A percentile compares a stretch with the other conserved stretches of the same genome.
Evolutionary conservation across 495 filamentous ascomycete species (phyloP).

Genomic region (Astrocystis sublimbata): DNA sequence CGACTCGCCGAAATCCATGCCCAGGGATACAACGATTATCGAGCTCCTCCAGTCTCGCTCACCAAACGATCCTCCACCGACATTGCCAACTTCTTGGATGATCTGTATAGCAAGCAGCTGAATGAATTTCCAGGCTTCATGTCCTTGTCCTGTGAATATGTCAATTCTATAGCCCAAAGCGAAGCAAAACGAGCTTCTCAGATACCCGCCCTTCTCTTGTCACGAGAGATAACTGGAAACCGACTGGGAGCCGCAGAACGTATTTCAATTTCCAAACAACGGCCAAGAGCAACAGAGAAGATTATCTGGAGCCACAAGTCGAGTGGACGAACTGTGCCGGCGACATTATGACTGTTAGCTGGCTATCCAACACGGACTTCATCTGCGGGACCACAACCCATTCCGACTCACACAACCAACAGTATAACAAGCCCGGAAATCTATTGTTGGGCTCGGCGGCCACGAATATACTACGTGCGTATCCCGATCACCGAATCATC

Average conservation of each 20-base stretch:
- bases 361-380: conserved; percentile 54
- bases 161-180: conserved; percentile 28
- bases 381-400: conserved; percentile 71
- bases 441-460: conserved; percentile 68
- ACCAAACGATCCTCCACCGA: conserved; percentile 29
- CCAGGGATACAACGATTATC: conserved; percentile 15
- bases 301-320: conserved; percentile 42
- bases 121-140: conserved; percentile 13
- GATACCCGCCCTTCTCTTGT: conserved; percentile 38
- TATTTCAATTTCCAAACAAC: conserved; percentile 41
- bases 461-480: conserved; percentile 57
- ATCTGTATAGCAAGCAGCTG: conserved; percentile 27
- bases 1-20: conserved; percentile 22
- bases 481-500: conserved; percentile 67
- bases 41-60: conserved; percentile 22
- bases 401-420: conserved; percentile 72
- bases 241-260: conserved; percentile 32
- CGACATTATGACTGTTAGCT: conserved; percentile 59
- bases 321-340: conserved; percentile 59
- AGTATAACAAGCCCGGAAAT: conserved; percentile 82
- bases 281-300: conserved; percentile 45
- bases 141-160: conserved; percentile 31
- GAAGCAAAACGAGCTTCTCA: conserved; percentile 28
- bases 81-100: conserved; percentile 37
- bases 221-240: conserved; percentile 42